A percentile compares a stretch with the other conserved stretches of the same genome.
Conservation (phyloP, 2,329 filamentous ascomycete genomes). For the Plectosphaerella sp. region DNA sequence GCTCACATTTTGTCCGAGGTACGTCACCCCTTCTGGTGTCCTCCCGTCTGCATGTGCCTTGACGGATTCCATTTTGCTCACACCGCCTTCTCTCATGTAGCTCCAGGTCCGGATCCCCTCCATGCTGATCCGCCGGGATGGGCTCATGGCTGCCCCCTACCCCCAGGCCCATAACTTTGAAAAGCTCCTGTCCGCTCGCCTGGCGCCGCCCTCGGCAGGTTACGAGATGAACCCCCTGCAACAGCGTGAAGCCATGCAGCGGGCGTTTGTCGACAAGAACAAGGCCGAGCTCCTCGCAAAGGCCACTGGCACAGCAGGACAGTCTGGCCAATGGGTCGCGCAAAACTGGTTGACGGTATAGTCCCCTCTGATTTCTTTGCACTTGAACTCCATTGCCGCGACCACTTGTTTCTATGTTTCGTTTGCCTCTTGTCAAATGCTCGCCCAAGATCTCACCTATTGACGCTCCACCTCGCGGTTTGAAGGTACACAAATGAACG, state of each 20-base stretch:
- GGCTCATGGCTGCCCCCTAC: constrained; percentile 37
- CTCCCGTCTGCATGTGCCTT: background rate
- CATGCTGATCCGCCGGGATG: constrained; percentile 56
- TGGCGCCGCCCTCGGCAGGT: constrained; percentile 25
- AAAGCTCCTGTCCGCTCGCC: constrained; percentile 34
- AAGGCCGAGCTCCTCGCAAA: constrained; percentile 36
- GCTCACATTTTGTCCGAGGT: constrained; percentile 51
- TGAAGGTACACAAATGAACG: background rate
- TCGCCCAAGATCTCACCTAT: background rate
- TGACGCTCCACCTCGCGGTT: background rate
- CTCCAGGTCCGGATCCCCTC: constrained; percentile 56
- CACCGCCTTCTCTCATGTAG: constrained; percentile 23
- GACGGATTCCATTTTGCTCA: constrained; percentile 1
- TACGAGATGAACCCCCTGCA: constrained; percentile 39
- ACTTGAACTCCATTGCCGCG: background rate
- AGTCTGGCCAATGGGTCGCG: constrained; percentile 31
- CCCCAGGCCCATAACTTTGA: constrained; percentile 37
- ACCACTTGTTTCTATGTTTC: background rate
- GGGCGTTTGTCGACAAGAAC: constrained; percentile 37
- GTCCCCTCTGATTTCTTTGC: constrained; percentile 5
- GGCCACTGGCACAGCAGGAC: constrained; percentile 29
- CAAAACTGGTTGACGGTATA: constrained; percentile 27
- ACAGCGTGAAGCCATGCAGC: constrained; percentile 43
- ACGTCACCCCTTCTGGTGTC: constrained; percentile 16
- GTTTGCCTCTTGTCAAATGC: background rate